A percentile compares a stretch with the other conserved stretches of the same genome.
These are phyloP conservation scores for Drechslerella dactyloides DNA, from an alignment of 2,329 filamentous ascomycete genomes.

Conservation along the genomic window DNA sequence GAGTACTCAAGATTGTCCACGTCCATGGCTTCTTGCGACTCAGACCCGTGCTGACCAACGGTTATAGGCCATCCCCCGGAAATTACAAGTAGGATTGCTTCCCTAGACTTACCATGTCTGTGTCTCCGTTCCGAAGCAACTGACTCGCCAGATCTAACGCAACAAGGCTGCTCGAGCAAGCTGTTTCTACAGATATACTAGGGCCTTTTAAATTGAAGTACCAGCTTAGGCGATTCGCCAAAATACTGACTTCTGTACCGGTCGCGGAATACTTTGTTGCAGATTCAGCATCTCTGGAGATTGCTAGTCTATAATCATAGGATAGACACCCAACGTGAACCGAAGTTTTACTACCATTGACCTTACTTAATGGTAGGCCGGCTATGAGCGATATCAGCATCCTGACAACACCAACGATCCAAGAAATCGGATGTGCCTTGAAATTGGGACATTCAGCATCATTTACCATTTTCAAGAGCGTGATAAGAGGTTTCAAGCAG, in stretches of 20 bases:
- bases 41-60: no score
- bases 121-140: constrained; percentile 60
- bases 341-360: constrained; percentile 49
- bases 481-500: constrained; percentile 81
- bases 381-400: constrained; percentile 1
- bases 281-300: constrained; percentile 57
- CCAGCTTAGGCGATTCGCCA: constrained; percentile 60
- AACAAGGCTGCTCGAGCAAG: constrained; percentile 66
- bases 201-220: constrained; percentile 58
- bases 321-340: constrained; percentile 35
- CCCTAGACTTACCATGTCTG: constrained; percentile 53
- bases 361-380: constrained; percentile 50
- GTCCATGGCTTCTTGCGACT: no score
- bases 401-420: no score
- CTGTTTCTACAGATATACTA: constrained; percentile 62
- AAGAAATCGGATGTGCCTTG: no score
- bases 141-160: constrained; percentile 65
- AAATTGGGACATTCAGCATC: background rate
- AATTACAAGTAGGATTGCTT: constrained; percentile 1
- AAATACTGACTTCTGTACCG: constrained; percentile 60
- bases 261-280: constrained; percentile 56
- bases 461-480: constrained; percentile 76
- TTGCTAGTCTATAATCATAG: constrained; percentile 30
- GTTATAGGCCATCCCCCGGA: no score
- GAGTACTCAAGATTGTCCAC: no score